Evolutionary conservation across 1,284 basidiomycete genomes (phyloP).

Genomic region (Sanghuangporus sanghuang): DNA sequence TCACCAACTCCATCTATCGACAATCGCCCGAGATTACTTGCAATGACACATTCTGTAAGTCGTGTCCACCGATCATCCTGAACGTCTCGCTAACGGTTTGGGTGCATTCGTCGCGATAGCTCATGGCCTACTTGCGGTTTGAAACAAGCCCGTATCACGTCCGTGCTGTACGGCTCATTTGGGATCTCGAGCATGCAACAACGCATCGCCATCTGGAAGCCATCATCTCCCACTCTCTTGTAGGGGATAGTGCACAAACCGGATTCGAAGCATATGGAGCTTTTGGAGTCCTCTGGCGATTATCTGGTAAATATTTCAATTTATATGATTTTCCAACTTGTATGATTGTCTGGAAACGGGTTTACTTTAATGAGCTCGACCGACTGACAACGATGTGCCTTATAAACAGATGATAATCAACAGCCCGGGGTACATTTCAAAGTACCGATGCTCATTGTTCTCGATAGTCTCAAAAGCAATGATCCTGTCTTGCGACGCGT

Average conservation of each 20-base stretch:
- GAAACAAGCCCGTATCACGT: slow-evolving; percentile 72
- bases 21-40: slow-evolving; percentile 45
- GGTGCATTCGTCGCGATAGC: slow-evolving; percentile 32
- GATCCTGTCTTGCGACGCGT: slow-evolving; percentile 70
- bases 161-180: slow-evolving; percentile 81
- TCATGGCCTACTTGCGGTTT: slow-evolving; percentile 73
- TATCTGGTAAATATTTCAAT: slow-evolving; percentile 58
- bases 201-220: slow-evolving; percentile 67
- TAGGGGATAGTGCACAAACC: slow-evolving; percentile 42
- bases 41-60: slow-evolving; percentile 50
- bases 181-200: slow-evolving; percentile 71
- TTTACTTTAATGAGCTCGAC: too few species aligned
- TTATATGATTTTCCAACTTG: not conserved
- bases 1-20: slow-evolving; percentile 52
- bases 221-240: slow-evolving; percentile 68
- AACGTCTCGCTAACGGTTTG: not conserved
- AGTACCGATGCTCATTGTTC: slow-evolving; percentile 80
- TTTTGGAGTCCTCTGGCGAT: slow-evolving; percentile 90
- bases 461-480: slow-evolving; percentile 77
- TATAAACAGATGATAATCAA: slow-evolving; percentile 65
- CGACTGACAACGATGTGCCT: not conserved
- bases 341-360: not conserved
- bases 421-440: slow-evolving; percentile 80
- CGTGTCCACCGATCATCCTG: not conserved
- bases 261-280: slow-evolving; percentile 70